Base-by-base conservation (phyloP, 371 early-diverging fungal species). In the Mucor ambiguus region DNA sequence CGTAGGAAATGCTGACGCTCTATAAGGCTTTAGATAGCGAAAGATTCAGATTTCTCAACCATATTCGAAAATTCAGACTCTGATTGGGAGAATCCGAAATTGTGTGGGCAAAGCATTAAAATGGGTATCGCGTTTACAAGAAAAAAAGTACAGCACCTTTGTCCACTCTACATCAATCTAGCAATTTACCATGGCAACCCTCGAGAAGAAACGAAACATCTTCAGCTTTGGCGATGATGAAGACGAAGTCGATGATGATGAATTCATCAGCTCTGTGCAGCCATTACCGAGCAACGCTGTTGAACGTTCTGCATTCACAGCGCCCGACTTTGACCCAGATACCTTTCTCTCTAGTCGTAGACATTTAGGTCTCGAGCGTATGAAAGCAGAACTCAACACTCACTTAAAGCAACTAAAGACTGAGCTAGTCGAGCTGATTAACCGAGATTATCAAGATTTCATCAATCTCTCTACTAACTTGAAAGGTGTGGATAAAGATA, bases 391-490 rank as follows among this genome's bases (percentile, higher is more conserved):
- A 69, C 77, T 91, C 29, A 87, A 83, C 48, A 48, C 74, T 1
- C 89, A 89, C 67, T 75, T 90, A 67, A 80, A 77, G 46, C 77
- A 82, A 20, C 72, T 93, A 32, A 92, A 91, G 71, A 77, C 79
- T 16, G 93, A 92, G 59, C 85, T 94, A 29, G 86, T 93, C 16
- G 95, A 93, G 55, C 83, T 93, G 54, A 91, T 93, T 73, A 92
- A 93, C 71, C 76, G 83, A 61, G 93, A 93, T 68, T 94, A 92
- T 71, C 89, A 91, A 29, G 91, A 92, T 64, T 93, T 93, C 70
- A 90, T 94, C 57, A 87, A 89, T 63, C 76, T 94, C 14, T 91
- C 92, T 1, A 92, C 90, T 18, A 90, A 90, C 59, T 83, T 94
- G 63, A 89, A 89, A 52, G 92, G 93, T 9, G 89, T 92, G 2